These are phyloP conservation scores for Dactylellina cionopaga DNA, from an alignment of 2,329 filamentous ascomycete species.

Conservation along the genomic window DNA sequence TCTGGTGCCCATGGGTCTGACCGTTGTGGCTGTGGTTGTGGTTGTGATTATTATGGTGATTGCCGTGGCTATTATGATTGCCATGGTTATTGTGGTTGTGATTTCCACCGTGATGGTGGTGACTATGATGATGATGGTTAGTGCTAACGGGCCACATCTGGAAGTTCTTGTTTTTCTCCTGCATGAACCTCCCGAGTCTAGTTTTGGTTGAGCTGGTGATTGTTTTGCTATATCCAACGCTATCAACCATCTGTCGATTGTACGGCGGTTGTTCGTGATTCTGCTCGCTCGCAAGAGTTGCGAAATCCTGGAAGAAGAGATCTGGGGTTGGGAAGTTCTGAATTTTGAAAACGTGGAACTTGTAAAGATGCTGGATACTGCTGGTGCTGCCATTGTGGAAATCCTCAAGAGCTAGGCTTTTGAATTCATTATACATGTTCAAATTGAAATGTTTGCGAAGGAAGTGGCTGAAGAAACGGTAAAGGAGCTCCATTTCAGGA, in stretches of 20 bases:
- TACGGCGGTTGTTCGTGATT: conserved; percentile 46
- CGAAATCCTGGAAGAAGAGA: conserved; percentile 56
- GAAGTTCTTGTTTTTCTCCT: conserved; percentile 52
- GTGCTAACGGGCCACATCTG: conserved; percentile 46
- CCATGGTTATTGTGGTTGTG: conserved; percentile 67
- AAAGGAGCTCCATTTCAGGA: conserved; percentile 72
- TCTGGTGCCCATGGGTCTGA: conserved; percentile 64
- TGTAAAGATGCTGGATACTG: conserved; percentile 72
- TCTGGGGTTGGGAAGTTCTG: conserved; percentile 53
- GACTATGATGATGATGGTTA: conserved; percentile 28
- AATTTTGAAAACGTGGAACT: conserved; percentile 67
- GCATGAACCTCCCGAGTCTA: conserved; percentile 50
- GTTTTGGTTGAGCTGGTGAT: conserved; percentile 51
- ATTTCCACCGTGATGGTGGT: conserved; percentile 60
- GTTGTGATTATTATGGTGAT: conserved; percentile 67
- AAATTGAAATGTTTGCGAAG: conserved; percentile 78
- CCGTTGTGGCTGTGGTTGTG: conserved; percentile 66
- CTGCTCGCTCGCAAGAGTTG: conserved; percentile 52
- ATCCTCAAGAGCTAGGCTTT: conserved; percentile 73
- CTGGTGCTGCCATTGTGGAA: conserved; percentile 65
- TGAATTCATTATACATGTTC: conserved; percentile 80
- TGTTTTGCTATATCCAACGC: conserved; percentile 39
- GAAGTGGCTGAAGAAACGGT: conserved; percentile 79
- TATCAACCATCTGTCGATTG: conserved; percentile 49
- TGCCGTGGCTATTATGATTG: no score